Percentiles rank a stretch among this genome's conserved stretches.
Conservation (phyloP, 805 yeast genomes). For the Huiozyma naganishii region DNA sequence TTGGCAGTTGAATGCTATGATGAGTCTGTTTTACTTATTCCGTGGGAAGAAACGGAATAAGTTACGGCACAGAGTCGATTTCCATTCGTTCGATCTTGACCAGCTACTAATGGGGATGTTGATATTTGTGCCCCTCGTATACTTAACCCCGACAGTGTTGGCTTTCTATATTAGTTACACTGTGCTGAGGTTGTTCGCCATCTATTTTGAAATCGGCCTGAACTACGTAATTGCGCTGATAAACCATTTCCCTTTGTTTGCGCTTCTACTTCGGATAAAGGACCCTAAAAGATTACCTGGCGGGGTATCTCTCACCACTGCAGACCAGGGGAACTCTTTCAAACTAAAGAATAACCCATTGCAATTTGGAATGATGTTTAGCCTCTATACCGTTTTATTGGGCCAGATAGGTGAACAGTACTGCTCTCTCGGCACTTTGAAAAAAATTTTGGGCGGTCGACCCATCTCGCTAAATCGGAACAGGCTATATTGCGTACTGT, state of each 20-base stretch:
- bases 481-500: constrained; percentile 39
- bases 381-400: constrained; percentile 35
- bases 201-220: constrained; percentile 38
- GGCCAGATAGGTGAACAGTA: constrained; percentile 33
- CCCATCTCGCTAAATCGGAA: constrained; percentile 37
- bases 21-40: constrained; percentile 72
- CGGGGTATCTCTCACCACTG: constrained; percentile 31
- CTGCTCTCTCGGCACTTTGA: constrained; percentile 32
- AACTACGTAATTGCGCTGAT: constrained; percentile 54
- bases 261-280: constrained; percentile 64
- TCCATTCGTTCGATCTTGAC: constrained; percentile 73
- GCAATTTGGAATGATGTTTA: constrained; percentile 34
- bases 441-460: constrained; percentile 34
- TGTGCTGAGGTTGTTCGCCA: constrained; percentile 39
- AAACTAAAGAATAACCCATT: constrained; percentile 35
- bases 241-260: constrained; percentile 83
- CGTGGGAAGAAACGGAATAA: constrained; percentile 83
- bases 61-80: constrained; percentile 76
- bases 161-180: constrained; percentile 78
- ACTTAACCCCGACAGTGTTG: constrained; percentile 75
- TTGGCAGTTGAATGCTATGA: constrained; percentile 58
- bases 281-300: constrained; percentile 64
- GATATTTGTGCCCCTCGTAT: constrained; percentile 66
- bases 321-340: constrained; percentile 2
- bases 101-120: constrained; percentile 83